These are phyloP conservation scores for Lepidium africanum DNA, from an alignment of 345 rosid genomes.

Conservation along the genomic window DNA sequence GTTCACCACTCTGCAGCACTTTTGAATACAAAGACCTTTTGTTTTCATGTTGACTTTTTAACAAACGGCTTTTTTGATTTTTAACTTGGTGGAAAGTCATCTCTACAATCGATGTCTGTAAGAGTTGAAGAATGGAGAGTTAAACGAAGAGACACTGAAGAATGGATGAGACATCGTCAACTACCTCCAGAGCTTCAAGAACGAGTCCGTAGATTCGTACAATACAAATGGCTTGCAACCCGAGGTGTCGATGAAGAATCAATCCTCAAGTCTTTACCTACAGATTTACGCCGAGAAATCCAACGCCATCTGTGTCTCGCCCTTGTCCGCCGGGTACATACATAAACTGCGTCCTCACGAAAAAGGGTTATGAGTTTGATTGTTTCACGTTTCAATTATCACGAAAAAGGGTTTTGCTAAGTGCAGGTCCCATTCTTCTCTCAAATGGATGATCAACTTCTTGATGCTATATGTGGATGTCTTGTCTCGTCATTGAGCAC, in stretches of 20 bases:
- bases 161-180: conserved; percentile 97
- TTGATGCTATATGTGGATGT: conserved; percentile 88
- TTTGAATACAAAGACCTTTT: not conserved
- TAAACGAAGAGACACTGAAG: conserved; percentile 83
- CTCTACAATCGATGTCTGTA: conserved; percentile 76
- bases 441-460: conserved; percentile 92
- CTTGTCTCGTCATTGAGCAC: conserved; percentile 73
- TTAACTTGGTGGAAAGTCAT: conserved; percentile 45
- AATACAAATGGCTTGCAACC: conserved; percentile 90
- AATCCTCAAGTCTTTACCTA: conserved; percentile 58
- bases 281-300: conserved; percentile 86
- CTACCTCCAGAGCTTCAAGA: conserved; percentile 71
- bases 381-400: not conserved
- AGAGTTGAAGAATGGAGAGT: conserved; percentile 90
- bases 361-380: not conserved
- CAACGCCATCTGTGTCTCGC: conserved; percentile 87
- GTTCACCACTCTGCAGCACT: not conserved
- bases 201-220: conserved; percentile 65
- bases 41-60: conserved; percentile 9
- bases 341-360: not conserved
- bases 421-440: conserved; percentile 84
- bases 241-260: conserved; percentile 93
- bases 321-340: conserved; percentile 83
- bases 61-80: conserved; percentile 30
- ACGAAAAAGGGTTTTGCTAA: not conserved